Evolutionary conservation across 371 early-diverging fungal species (phyloP).

Genomic region (Mortierella sp.): DNA sequence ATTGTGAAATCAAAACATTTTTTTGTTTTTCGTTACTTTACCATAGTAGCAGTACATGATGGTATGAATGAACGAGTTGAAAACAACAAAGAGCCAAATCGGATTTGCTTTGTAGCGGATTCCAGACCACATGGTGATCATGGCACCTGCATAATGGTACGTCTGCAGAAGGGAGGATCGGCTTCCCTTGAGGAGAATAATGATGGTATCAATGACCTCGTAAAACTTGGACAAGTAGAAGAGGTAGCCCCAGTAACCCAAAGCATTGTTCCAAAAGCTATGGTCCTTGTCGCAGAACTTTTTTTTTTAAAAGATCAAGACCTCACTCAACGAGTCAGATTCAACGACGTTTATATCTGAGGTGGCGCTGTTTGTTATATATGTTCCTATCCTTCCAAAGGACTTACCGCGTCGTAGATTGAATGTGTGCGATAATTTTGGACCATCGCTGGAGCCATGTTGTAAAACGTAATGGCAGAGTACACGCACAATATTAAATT

Average conservation of each 20-base stretch:
- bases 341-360: too few species aligned
- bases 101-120: conserved; percentile 80
- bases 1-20: background rate
- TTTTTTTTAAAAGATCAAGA: background rate
- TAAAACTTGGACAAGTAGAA: conserved; percentile 92
- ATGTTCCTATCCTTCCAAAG: background rate
- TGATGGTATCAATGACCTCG: conserved; percentile 89
- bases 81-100: conserved; percentile 88
- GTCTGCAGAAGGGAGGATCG: conserved; percentile 85
- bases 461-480: conserved; percentile 77
- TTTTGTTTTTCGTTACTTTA: background rate
- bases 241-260: conserved; percentile 83
- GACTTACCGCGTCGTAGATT: conserved; percentile 57
- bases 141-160: conserved; percentile 92
- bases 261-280: conserved; percentile 76
- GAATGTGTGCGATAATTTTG: conserved; percentile 59
- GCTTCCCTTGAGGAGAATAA: conserved; percentile 86
- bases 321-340: too few species aligned
- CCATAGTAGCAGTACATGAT: conserved; percentile 91
- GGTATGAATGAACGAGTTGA: conserved; percentile 92
- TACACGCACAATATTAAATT: conserved; percentile 80
- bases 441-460: conserved; percentile 70
- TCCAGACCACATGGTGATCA: conserved; percentile 82
- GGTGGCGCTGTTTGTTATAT: too few species aligned
- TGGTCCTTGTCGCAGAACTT: conserved; percentile 79